Conservation (phyloP, 805 yeast species). For the Nakazawaea ambrosiae region DNA sequence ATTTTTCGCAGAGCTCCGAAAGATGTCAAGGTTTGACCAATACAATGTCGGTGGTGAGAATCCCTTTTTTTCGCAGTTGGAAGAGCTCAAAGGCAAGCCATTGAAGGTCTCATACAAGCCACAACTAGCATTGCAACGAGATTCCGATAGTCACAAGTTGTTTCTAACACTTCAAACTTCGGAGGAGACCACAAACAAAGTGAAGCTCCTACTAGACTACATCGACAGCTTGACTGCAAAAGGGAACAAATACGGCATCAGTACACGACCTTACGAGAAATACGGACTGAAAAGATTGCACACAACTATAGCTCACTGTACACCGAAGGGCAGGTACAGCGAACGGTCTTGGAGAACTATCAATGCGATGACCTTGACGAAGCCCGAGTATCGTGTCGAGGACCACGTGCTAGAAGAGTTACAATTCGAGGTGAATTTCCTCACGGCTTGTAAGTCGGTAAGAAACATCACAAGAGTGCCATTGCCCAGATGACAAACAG, state of each 20-base stretch:
- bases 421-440: neutral
- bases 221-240: constrained; percentile 2
- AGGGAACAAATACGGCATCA: constrained; percentile 1
- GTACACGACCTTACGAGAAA: neutral
- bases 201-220: constrained; percentile 2
- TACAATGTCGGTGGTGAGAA: neutral
- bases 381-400: neutral
- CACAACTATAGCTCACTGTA: constrained; percentile 1
- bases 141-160: neutral
- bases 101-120: constrained; percentile 5
- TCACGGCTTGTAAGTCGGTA: too few species aligned
- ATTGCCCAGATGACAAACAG: too few species aligned
- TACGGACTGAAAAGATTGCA: neutral
- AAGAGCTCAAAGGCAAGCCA: constrained; percentile 1
- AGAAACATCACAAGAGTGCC: too few species aligned
- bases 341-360: neutral
- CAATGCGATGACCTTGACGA: neutral
- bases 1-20: constrained; percentile 2
- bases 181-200: constrained; percentile 1
- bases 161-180: constrained; percentile 2
- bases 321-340: neutral
- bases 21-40: neutral
- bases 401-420: neutral
- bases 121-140: neutral
- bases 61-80: neutral